Percentiles rank a stretch among this genome's conserved stretches.
phyloP scores from a whole-genome alignment of 2,329 filamentous ascomycete genomes.

The Apiospora saccharicola region DNA sequence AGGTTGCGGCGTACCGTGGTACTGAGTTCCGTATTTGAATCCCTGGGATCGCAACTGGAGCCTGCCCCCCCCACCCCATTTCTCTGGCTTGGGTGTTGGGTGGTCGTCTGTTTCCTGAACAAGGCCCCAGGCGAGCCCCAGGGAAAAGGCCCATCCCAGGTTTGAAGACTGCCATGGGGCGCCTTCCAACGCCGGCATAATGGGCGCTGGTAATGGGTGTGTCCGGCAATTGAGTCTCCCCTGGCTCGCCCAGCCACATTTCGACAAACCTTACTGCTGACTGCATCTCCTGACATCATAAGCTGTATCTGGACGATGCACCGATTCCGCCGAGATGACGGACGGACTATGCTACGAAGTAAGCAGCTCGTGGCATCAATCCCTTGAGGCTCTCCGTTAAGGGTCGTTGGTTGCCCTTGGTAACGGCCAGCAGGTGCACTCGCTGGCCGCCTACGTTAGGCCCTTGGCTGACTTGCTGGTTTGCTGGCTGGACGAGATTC shows the following conservation, averaged over 20 bases:
- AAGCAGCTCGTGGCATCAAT: background rate
- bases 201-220: conserved; percentile 11
- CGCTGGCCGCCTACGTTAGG: background rate
- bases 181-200: conserved; percentile 4
- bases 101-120: background rate
- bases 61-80: background rate
- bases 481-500: background rate
- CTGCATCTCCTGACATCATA: background rate
- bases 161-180: conserved; percentile 4
- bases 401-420: background rate
- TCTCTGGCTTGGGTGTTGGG: background rate
- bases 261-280: background rate
- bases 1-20: conserved; percentile 4
- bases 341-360: background rate
- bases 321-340: background rate
- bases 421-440: background rate
- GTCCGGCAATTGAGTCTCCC: conserved; percentile 9
- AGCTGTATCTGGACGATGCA: background rate
- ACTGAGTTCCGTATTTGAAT: conserved; percentile 1
- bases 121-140: background rate
- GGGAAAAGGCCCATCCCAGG: conserved; percentile 6
- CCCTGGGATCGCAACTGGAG: conserved; percentile 15
- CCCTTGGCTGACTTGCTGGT: background rate
- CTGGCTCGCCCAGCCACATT: conserved; percentile 2
- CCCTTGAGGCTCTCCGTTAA: background rate